Percentiles rank a stretch among this genome's conserved stretches.
Conservation (phyloP, 305 asterid species). For the Fraxinus baroniana region DNA sequence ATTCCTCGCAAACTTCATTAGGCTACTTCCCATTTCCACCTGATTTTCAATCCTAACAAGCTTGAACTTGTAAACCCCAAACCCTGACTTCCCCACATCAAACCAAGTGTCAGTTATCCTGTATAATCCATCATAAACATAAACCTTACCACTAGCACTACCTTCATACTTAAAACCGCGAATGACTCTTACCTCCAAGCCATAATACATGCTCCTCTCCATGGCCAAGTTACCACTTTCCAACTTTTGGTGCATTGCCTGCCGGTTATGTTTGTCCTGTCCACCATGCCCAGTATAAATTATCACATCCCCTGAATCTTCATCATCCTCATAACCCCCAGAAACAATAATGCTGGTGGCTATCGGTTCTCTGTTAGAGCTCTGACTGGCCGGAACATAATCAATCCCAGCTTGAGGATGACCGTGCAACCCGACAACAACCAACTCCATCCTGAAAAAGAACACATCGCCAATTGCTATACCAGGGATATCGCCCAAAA, state of each 20-base stretch:
- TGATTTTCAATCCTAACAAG: constrained; percentile 76
- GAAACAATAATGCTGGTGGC: constrained; percentile 91
- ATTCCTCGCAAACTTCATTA: constrained; percentile 57
- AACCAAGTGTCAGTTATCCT: constrained; percentile 69
- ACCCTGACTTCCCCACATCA: constrained; percentile 85
- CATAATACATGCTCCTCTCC: constrained; percentile 89
- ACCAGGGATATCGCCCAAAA: constrained; percentile 82
- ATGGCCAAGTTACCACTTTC: constrained; percentile 83
- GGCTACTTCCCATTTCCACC: constrained; percentile 70
- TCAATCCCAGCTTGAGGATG: constrained; percentile 94
- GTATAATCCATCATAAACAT: constrained; percentile 90
- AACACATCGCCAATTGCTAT: constrained; percentile 69
- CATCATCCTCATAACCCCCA: constrained; percentile 93
- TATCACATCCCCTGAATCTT: constrained; percentile 72
- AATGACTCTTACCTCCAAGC: constrained; percentile 84
- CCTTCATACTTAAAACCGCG: constrained; percentile 82
- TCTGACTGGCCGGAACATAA: constrained; percentile 60
- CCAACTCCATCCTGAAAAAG: constrained; percentile 82
- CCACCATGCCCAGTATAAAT: constrained; percentile 96
- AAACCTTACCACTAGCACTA: constrained; percentile 68
- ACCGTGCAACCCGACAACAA: constrained; percentile 88
- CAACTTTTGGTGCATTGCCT: constrained; percentile 70
- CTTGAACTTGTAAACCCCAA: constrained; percentile 78
- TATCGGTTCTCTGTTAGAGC: constrained; percentile 86
- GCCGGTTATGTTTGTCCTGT: constrained; percentile 63